Conservation (phyloP, 768 basidiomycete species). For the Podaxis rugospora region DNA sequence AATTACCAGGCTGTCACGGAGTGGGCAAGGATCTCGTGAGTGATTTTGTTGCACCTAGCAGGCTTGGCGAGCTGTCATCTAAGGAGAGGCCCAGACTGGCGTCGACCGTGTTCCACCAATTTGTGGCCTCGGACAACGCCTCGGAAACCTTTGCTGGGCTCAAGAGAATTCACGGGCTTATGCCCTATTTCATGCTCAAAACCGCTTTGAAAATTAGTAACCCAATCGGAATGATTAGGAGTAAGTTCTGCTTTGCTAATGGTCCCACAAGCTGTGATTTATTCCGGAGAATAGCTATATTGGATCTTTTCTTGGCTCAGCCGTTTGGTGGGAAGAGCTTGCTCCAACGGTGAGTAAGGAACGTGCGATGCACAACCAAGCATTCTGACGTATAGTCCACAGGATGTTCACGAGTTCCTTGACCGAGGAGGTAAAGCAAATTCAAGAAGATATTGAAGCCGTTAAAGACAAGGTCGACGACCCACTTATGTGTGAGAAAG, state of each 20-base stretch:
- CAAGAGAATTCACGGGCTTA: slow-evolving; percentile 91
- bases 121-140: slow-evolving; percentile 88
- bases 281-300: slow-evolving; percentile 39
- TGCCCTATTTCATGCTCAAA: slow-evolving; percentile 98
- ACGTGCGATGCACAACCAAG: background rate
- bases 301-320: slow-evolving; percentile 94
- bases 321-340: slow-evolving; percentile 94
- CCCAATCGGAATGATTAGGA: slow-evolving; percentile 94
- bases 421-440: slow-evolving; percentile 78
- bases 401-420: slow-evolving; percentile 97
- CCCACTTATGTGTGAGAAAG: slow-evolving; percentile 81
- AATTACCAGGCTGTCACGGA: slow-evolving; percentile 90
- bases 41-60: slow-evolving; percentile 13
- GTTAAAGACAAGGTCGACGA: slow-evolving; percentile 90
- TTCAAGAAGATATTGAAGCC: slow-evolving; percentile 84
- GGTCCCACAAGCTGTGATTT: background rate
- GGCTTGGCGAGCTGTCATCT: background rate
- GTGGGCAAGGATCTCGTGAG: slow-evolving; percentile 96
- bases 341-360: slow-evolving; percentile 65
- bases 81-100: slow-evolving; percentile 58
- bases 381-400: background rate
- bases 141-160: slow-evolving; percentile 84
- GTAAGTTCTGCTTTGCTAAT: slow-evolving; percentile 29
- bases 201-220: slow-evolving; percentile 89
- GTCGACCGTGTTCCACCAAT: slow-evolving; percentile 93